phyloP scores from a whole-genome alignment of 768 basidiomycete genomes.

The Suillus alpinus region DNA sequence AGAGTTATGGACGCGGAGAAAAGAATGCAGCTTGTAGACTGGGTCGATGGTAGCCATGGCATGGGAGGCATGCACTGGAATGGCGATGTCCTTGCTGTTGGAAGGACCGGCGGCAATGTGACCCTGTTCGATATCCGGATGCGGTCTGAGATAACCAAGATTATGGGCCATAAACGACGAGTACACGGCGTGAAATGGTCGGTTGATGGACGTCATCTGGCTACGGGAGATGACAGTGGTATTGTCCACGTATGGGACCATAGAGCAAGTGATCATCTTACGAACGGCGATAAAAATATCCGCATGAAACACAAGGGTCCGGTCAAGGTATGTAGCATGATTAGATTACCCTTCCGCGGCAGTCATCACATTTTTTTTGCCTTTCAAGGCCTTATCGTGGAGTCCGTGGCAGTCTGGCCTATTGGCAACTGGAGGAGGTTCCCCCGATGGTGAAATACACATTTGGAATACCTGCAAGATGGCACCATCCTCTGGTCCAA shows the following conservation, averaged over 20 bases:
- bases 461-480: constrained; percentile 44
- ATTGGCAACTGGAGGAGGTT: constrained; percentile 65
- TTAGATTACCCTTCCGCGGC: neutral
- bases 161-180: constrained; percentile 32
- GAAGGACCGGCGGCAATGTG: constrained; percentile 37
- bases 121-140: constrained; percentile 36
- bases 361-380: neutral
- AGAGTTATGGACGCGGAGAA: constrained; percentile 51
- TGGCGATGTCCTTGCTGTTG: constrained; percentile 36
- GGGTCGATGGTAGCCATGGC: constrained; percentile 32
- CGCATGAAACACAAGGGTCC: constrained; percentile 43
- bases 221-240: constrained; percentile 40
- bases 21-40: constrained; percentile 26
- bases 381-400: constrained; percentile 63
- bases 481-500: constrained; percentile 46
- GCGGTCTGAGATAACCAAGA: constrained; percentile 23
- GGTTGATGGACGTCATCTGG: constrained; percentile 37
- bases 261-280: constrained; percentile 31
- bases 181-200: constrained; percentile 42
- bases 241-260: constrained; percentile 44
- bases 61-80: constrained; percentile 43
- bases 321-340: constrained; percentile 35
- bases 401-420: constrained; percentile 70
- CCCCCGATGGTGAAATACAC: constrained; percentile 56
- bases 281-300: constrained; percentile 30